Evolutionary conservation across 805 yeast species (phyloP).

Genomic region (Teunomyces kruisii): DNA sequence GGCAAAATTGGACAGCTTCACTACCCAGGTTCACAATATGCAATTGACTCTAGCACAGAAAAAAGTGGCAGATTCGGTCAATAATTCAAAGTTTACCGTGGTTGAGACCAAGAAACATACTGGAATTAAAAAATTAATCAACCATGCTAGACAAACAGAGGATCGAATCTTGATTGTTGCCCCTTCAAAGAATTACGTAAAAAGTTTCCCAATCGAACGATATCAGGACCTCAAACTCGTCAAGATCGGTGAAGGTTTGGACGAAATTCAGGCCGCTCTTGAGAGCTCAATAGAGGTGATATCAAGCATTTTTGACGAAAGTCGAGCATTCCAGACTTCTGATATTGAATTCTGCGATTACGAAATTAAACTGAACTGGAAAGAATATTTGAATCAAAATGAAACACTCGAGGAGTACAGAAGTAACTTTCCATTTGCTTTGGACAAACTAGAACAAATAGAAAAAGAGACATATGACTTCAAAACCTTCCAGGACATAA

Average conservation of each 20-base stretch:
- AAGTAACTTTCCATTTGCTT: conserved; percentile 9
- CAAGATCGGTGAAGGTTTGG: conserved; percentile 8
- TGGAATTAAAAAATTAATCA: conserved; percentile 8
- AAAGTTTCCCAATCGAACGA: conserved; percentile 3
- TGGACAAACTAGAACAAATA: not conserved
- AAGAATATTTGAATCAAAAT: conserved; percentile 2
- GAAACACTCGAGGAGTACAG: not conserved
- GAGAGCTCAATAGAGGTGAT: conserved; percentile 15
- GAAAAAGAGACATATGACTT: not conserved
- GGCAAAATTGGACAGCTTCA: not conserved
- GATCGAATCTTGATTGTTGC: conserved; percentile 15
- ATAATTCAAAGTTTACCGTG: conserved; percentile 5
- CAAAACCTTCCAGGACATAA: conserved; percentile 7
- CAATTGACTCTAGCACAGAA: not conserved
- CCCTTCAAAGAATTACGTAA: conserved; percentile 11
- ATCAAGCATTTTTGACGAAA: conserved; percentile 31
- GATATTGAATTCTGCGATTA: conserved; percentile 9
- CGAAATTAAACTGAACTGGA: conserved; percentile 10
- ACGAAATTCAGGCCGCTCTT: not conserved
- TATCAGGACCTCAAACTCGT: conserved; percentile 3
- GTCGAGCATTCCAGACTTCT: conserved; percentile 10
- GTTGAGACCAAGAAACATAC: conserved; percentile 11
- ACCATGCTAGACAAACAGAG: conserved; percentile 3
- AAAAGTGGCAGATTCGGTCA: not conserved
- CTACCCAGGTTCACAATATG: not conserved